Conservation (phyloP, 2,329 filamentous ascomycete genomes). For the Periconia macrospinosa region DNA sequence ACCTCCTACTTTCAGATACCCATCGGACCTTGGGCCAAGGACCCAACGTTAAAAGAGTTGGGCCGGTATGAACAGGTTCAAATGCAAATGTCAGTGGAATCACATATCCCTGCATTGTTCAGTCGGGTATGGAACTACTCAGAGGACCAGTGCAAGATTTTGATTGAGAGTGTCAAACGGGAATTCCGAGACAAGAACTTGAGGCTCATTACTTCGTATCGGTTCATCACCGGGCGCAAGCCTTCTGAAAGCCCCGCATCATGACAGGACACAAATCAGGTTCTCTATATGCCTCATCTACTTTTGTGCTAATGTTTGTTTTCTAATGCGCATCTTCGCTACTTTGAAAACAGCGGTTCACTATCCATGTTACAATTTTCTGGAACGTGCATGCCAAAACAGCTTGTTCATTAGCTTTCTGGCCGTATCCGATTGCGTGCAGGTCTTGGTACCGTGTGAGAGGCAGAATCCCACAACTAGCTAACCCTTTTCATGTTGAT, state of each 20-base stretch:
- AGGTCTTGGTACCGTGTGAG: no score
- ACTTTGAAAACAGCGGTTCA: no score
- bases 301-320: background rate
- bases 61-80: constrained; percentile 26
- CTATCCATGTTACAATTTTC: no score
- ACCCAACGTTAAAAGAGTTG: constrained; percentile 27
- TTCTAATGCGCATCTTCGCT: background rate
- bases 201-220: background rate
- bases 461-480: no score
- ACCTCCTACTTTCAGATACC: constrained; percentile 20
- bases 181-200: background rate
- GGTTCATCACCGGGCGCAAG: background rate
- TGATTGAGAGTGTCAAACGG: background rate
- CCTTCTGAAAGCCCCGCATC: background rate
- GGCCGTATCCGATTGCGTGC: no score
- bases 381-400: no score
- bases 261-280: background rate
- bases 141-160: background rate
- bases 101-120: background rate
- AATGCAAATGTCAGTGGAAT: background rate
- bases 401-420: no score
- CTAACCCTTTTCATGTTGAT: no score
- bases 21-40: constrained; percentile 29
- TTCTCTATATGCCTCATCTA: background rate
- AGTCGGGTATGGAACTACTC: background rate